A percentile compares a stretch with the other conserved stretches of the same genome.
phyloP scores from a whole-genome alignment of 768 basidiomycete species.

The Termitomyces titanicus region DNA sequence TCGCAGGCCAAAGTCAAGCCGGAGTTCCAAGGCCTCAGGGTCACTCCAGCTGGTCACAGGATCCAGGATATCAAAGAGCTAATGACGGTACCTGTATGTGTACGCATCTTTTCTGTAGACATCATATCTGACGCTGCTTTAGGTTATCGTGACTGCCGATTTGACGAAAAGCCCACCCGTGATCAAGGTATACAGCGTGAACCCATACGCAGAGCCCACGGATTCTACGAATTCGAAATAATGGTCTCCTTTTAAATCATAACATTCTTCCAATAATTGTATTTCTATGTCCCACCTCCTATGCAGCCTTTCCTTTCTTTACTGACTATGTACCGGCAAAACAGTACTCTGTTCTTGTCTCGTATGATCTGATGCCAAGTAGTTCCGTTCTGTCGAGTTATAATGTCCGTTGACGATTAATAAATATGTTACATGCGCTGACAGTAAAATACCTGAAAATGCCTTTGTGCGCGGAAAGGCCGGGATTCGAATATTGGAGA shows the following conservation, averaged over 20 bases:
- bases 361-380: slow-evolving; percentile 12
- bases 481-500: no score
- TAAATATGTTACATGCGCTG: slow-evolving; percentile 1
- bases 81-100: slow-evolving; percentile 86
- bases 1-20: slow-evolving; percentile 76
- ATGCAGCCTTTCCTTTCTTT: slow-evolving; percentile 18
- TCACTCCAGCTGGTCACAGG: slow-evolving; percentile 76
- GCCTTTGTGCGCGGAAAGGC: no score
- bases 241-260: slow-evolving; percentile 19
- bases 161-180: slow-evolving; percentile 95
- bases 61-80: slow-evolving; percentile 94
- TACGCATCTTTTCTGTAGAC: not conserved
- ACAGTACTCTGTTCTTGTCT: slow-evolving; percentile 7
- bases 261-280: slow-evolving; percentile 21
- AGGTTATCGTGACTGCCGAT: slow-evolving; percentile 96
- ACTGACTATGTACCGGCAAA: slow-evolving; percentile 14
- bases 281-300: slow-evolving; percentile 23
- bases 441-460: no score
- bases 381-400: slow-evolving; percentile 10
- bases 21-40: slow-evolving; percentile 79
- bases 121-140: slow-evolving; percentile 8
- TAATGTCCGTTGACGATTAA: slow-evolving; percentile 9
- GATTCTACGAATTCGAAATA: slow-evolving; percentile 28
- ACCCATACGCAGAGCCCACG: slow-evolving; percentile 69
- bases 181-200: slow-evolving; percentile 96